These are phyloP conservation scores for Leptographium lundbergii DNA, from an alignment of 2,329 filamentous ascomycete species.

Conservation along the genomic window DNA sequence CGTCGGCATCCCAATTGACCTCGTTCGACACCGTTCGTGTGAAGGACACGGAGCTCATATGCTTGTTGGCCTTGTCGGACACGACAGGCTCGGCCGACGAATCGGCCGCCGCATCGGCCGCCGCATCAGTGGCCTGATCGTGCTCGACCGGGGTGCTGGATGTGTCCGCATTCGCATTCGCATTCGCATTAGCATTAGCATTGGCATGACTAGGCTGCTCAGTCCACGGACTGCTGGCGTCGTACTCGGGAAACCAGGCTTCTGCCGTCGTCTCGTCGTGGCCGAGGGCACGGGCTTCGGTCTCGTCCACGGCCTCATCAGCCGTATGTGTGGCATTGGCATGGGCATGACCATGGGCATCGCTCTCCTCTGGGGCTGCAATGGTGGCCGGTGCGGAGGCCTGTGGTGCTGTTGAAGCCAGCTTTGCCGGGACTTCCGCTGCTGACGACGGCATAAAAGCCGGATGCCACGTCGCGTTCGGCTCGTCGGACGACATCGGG, in stretches of 20 bases:
- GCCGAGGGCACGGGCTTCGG: not conserved
- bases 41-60: conserved; percentile 50
- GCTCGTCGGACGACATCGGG: conserved; percentile 29
- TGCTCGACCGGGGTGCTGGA: not conserved
- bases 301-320: not conserved
- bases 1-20: conserved; percentile 44
- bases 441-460: conserved; percentile 34
- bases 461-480: conserved; percentile 35
- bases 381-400: not conserved
- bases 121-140: too few species aligned
- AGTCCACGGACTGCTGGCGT: not conserved
- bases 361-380: too few species aligned
- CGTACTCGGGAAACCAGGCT: conserved; percentile 18
- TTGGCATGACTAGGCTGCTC: not conserved
- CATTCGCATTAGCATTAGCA: too few species aligned
- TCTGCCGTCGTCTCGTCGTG: conserved; percentile 9
- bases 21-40: conserved; percentile 51
- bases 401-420: not conserved
- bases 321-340: too few species aligned
- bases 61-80: conserved; percentile 25
- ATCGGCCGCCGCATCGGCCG: not conserved
- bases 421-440: not conserved
- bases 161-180: not conserved
- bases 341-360: too few species aligned
- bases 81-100: not conserved